These are phyloP conservation scores for Lathyrus sativus DNA, from an alignment of 306 rosid species.

Conservation along the genomic window DNA sequence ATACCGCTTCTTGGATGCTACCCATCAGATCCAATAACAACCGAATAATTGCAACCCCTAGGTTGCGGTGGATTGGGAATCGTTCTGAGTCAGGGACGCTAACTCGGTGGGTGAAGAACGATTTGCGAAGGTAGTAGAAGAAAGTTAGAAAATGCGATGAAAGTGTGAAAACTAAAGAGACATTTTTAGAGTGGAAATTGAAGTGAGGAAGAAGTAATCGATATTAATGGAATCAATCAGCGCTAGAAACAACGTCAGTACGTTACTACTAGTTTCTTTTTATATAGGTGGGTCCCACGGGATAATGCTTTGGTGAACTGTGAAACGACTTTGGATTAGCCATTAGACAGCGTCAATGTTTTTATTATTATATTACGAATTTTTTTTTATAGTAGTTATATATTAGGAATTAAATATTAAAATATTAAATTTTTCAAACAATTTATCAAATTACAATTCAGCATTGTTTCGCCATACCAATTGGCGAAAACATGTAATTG, in stretches of 20 bases:
- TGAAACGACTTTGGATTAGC: conserved; percentile 5
- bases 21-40: conserved; percentile 55
- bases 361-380: no score
- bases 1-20: conserved; percentile 40
- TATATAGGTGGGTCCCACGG: conserved; percentile 26
- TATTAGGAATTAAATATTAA: no score
- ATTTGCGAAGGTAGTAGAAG: no score
- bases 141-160: not conserved
- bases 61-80: not conserved
- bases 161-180: not conserved
- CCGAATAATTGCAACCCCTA: not conserved
- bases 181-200: not conserved
- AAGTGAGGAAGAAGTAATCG: conserved; percentile 34
- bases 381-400: no score
- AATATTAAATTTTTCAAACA: no score
- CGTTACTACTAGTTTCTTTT: not conserved
- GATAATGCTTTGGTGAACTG: conserved; percentile 38
- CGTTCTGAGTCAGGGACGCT: not conserved
- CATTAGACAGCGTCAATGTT: no score
- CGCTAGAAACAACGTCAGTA: not conserved
- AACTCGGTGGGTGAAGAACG: not conserved
- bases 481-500: no score
- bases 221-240: conserved; percentile 8
- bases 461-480: no score
- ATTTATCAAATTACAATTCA: no score